Evolutionary conservation across 2,329 filamentous ascomycete species (phyloP).

Genomic region (Neurospora sp.): DNA sequence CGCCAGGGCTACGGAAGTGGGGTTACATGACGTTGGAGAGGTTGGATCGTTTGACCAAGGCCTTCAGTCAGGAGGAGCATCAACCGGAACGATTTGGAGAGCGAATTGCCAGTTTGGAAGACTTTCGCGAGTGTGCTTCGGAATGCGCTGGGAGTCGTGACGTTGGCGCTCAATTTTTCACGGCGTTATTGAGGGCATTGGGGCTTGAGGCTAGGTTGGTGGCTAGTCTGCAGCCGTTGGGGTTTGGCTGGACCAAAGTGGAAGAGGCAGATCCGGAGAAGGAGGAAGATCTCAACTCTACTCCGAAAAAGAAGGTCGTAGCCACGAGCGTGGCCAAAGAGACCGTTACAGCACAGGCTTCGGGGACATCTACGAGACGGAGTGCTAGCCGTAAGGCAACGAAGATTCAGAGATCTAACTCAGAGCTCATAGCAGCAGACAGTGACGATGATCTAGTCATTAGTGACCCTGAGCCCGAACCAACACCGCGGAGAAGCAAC

Average conservation of each 20-base stretch:
- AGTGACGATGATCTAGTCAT: conserved; percentile 51
- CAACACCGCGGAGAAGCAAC: conserved; percentile 25
- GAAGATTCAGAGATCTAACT: conserved; percentile 37
- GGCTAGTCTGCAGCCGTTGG: conserved; percentile 72
- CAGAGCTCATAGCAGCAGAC: conserved; percentile 37
- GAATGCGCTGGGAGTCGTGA: conserved; percentile 74
- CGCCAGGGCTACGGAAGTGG: conserved; percentile 74
- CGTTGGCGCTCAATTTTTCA: conserved; percentile 81
- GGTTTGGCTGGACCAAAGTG: conserved; percentile 81
- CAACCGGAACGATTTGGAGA: conserved; percentile 66
- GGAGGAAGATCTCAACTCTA: conserved; percentile 12
- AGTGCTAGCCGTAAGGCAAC: conserved; percentile 16
- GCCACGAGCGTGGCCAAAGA: conserved; percentile 15
- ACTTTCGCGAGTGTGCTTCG: conserved; percentile 60
- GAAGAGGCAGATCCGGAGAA: conserved; percentile 61
- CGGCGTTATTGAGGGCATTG: conserved; percentile 68
- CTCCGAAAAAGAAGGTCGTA: conserved; percentile 11
- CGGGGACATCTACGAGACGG: conserved; percentile 3
- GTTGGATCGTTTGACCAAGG: conserved; percentile 63
- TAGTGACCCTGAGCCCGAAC: conserved; percentile 38
- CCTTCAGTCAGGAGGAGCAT: conserved; percentile 52
- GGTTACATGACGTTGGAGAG: conserved; percentile 76
- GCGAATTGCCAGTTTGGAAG: conserved; percentile 52
- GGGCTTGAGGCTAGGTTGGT: conserved; percentile 78
- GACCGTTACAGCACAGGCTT: conserved; percentile 4